Percentiles rank a stretch among this genome's conserved stretches.
Conservation (phyloP, 305 asterid species). For the Ajuga reptans region DNA sequence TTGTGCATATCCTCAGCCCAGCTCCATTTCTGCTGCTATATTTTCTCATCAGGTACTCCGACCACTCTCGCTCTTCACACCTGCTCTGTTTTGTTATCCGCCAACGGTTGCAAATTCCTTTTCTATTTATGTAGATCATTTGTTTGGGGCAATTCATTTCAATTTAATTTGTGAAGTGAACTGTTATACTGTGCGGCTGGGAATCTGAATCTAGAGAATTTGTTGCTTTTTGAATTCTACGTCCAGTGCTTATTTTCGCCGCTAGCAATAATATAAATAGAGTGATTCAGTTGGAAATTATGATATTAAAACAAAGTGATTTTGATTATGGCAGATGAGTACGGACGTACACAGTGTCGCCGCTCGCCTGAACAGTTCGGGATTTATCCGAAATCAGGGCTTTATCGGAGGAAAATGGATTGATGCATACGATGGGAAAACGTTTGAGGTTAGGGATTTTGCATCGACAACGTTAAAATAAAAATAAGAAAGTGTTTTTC, state of each 20-base stretch:
- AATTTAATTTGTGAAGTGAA: too few species aligned
- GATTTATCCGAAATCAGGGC: slow-evolving; percentile 69
- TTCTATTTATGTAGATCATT: background rate
- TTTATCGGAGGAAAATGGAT: slow-evolving; percentile 88
- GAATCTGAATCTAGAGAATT: slow-evolving; percentile 10
- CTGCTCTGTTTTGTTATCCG: background rate
- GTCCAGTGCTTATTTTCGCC: background rate
- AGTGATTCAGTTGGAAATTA: slow-evolving; percentile 11
- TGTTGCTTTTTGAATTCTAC: background rate
- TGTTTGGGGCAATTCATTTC: background rate
- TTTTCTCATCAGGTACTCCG: slow-evolving; percentile 34
- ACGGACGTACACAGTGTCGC: slow-evolving; percentile 53
- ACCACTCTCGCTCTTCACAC: background rate
- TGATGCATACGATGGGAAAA: slow-evolving; percentile 81
- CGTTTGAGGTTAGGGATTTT: slow-evolving; percentile 53
- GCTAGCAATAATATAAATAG: background rate
- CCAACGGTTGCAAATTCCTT: background rate
- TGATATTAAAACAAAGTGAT: slow-evolving; percentile 13
- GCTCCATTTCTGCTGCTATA: slow-evolving; percentile 16
- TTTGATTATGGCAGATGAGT: slow-evolving; percentile 49
- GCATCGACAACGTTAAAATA: background rate
- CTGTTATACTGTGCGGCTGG: background rate
- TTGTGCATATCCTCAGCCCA: slow-evolving; percentile 14
- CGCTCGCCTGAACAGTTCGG: slow-evolving; percentile 57
- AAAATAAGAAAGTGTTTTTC: background rate